A percentile compares a stretch with the other conserved stretches of the same genome.
These are phyloP conservation scores for Boletellus deceptivus DNA, from an alignment of 1,284 basidiomycete species.

Conservation along the genomic window DNA sequence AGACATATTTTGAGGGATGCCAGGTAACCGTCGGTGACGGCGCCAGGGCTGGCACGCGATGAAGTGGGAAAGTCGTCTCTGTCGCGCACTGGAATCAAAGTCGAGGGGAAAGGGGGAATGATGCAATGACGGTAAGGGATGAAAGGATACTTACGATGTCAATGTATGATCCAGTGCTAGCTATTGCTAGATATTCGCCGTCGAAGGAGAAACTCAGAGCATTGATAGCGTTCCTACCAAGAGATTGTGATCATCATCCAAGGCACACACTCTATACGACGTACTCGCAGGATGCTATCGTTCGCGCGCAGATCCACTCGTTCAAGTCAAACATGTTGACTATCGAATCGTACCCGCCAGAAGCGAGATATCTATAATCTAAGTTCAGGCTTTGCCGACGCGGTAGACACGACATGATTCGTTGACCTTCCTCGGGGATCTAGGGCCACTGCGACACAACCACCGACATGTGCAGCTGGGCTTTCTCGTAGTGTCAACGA, in stretches of 20 bases:
- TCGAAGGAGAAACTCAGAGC: slow-evolving; percentile 79
- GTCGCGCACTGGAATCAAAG: slow-evolving; percentile 57
- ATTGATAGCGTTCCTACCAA: slow-evolving; percentile 60
- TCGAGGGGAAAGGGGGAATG: not conserved
- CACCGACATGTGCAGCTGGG: slow-evolving; percentile 69
- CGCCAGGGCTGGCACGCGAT: slow-evolving; percentile 65
- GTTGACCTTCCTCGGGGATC: slow-evolving; percentile 68
- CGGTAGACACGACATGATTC: not conserved
- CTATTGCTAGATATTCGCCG: slow-evolving; percentile 76
- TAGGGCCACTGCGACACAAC: slow-evolving; percentile 68
- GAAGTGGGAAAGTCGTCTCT: slow-evolving; percentile 66
- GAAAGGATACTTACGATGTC: slow-evolving; percentile 56
- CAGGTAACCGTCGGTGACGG: slow-evolving; percentile 69
- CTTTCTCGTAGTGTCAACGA: slow-evolving; percentile 54
- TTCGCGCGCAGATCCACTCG: slow-evolving; percentile 76
- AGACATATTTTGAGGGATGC: slow-evolving; percentile 75
- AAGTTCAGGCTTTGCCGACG: not conserved
- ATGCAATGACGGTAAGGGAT: not conserved
- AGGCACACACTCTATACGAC: slow-evolving; percentile 27
- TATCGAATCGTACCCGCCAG: slow-evolving; percentile 76
- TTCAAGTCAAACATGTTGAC: slow-evolving; percentile 73
- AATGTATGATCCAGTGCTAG: slow-evolving; percentile 67
- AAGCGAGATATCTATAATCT: slow-evolving; percentile 62
- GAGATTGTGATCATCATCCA: not conserved
- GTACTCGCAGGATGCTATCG: slow-evolving; percentile 76